These are phyloP conservation scores for Rhinocladiella mackenziei DNA, from an alignment of 2,329 filamentous ascomycete genomes.

Conservation along the genomic window DNA sequence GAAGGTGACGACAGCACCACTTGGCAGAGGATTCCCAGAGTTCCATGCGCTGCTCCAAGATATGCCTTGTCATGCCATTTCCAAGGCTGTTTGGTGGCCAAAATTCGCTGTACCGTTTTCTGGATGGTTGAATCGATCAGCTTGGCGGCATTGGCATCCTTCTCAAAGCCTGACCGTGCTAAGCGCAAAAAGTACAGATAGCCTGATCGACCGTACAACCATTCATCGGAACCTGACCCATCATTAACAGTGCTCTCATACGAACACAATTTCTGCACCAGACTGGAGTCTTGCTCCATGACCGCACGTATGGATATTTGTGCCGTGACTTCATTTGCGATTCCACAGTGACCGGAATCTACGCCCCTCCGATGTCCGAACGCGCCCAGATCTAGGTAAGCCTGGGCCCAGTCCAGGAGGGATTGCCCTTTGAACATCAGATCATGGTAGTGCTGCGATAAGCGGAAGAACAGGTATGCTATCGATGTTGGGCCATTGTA, in stretches of 20 bases:
- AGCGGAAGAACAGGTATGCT: conserved; percentile 53
- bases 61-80: conserved; percentile 61
- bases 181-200: conserved; percentile 65
- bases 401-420: conserved; percentile 45
- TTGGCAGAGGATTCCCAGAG: conserved; percentile 68
- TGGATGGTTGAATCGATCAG: conserved; percentile 51
- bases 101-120: conserved; percentile 57
- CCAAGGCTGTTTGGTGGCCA: conserved; percentile 56
- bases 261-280: conserved; percentile 38
- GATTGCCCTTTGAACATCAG: conserved; percentile 43
- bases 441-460: conserved; percentile 45
- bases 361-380: conserved; percentile 27
- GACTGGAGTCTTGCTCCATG: conserved; percentile 39
- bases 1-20: conserved; percentile 46
- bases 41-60: conserved; percentile 64
- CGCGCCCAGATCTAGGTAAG: conserved; percentile 38
- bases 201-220: conserved; percentile 64
- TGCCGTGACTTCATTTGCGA: conserved; percentile 49
- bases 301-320: conserved; percentile 47
- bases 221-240: conserved; percentile 55
- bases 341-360: conserved; percentile 47
- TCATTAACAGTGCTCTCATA: conserved; percentile 17
- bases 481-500: conserved; percentile 54
- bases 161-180: conserved; percentile 55
- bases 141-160: conserved; percentile 49